Evolutionary conservation across 768 basidiomycete species (phyloP), one percentile per base, ranked within the genome.

Genomic region (Rhodotorula kratochvilovae): DNA sequence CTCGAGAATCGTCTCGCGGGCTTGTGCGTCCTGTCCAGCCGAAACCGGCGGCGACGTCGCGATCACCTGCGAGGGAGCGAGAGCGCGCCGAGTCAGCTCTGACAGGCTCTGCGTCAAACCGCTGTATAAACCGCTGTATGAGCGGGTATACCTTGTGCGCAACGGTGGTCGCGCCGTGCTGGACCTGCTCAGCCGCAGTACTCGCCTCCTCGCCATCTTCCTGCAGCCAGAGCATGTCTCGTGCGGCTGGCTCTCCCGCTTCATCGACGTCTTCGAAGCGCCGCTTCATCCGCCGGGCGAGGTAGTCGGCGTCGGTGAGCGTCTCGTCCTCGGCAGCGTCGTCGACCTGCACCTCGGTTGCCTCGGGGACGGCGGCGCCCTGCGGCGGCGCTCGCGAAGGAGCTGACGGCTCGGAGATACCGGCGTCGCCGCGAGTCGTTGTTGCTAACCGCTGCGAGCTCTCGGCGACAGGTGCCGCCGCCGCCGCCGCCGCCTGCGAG

Each of bases 221-320:
- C 25, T 50, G 48, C 6, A 12, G 3, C 48, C 48, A 50, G 27
- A n/a, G 54, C 31, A 80, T 81, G 25, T 76, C 78, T 6, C 33
- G 36, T 35, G 36, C 1, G 27, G 36, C 66, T 10, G 25, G 42
- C 1, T 10, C 53, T 8, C 75, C 76, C 3, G 42, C 55, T 10
- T 12, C 48, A 1, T 77, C 77, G 3, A 75, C 80, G n/a, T 58
- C 56, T 42, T 43, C 55, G 25, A 57, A 42, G 0, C 67, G 53
- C 12, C 77, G 68, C 61, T 64, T 74, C 71, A 67, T 74, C 27
- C 81, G 63, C 54, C 72, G 75, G 16, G 76, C 78, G 61, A 82
- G 68, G 79, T 81, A 82, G 54, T 80, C 81, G 19, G 80, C 79
- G 70, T 82, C 82, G 55, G 80, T 78, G 33, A 80, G 36, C 23